Base-by-base conservation (phyloP, 371 early-diverging fungal species). In the Rhizopus arrhizus region DNA sequence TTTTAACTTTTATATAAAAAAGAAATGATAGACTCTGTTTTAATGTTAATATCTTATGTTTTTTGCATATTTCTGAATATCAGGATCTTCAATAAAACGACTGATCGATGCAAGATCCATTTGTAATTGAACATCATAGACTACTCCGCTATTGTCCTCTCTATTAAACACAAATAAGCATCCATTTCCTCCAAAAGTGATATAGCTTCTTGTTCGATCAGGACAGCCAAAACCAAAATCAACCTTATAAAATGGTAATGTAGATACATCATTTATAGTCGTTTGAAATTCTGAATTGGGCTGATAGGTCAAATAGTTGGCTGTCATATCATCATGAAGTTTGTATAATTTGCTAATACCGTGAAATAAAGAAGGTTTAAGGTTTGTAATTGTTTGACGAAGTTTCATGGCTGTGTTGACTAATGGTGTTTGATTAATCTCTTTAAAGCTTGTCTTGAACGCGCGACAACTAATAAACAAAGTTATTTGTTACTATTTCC, bases 171-270 rank as follows among this genome's bases (percentile, higher is more conserved):
- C 35, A 32, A 72, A 61, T 31, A 76, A 38, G 15, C 76, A 76
- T 0, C 76, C 76, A 61, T 76, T 70, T 11, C 76, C 76, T 12
- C 76, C 76, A 50, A 64, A 70, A 5, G 76, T 76, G 31, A 76
- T 76, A 29, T 76, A 76, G 8, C 76, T 67, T 34, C 76, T 59
- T 10, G 69, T 70, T 40, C 73, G 64, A 55, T 75, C 75, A 32
- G 75, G 75, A 15, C 57, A 41, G 0, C 75, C 75, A 62, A 53
- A 65, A 9, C 75, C 72, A 61, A 76, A 76, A 47, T 76, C 69
- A 2, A 68, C 36, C 4, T 65, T 59, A 71, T 73, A 76, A 56
- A 70, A 76, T 4, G 76, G 76, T 16, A 76, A 45, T 46, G 53
- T 58, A 3, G 72, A 69, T 1, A 64, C 69, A 42, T 76, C 76